Percentiles rank a stretch among this genome's conserved stretches.
These are phyloP conservation scores for Cardiospermum halicacabum DNA, from an alignment of 345 rosid genomes.

Conservation along the genomic window DNA sequence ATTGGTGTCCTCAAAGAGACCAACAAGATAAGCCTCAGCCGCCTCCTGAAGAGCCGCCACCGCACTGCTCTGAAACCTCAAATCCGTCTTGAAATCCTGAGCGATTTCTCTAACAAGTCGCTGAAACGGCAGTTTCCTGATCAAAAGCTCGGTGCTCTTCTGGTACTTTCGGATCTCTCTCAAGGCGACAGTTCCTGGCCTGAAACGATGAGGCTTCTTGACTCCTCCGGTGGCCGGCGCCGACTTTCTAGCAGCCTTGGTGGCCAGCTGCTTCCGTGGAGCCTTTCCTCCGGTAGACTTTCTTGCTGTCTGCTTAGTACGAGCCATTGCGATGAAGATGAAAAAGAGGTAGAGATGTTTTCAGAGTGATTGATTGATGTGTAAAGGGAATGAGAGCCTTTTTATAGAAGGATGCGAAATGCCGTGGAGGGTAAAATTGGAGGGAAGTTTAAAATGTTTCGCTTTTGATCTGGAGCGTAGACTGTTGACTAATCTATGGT, in stretches of 20 bases:
- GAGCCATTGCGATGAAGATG: conserved; percentile 31
- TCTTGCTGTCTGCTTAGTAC: conserved; percentile 58
- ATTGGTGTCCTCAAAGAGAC: too few species aligned
- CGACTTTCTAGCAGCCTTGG: conserved; percentile 57
- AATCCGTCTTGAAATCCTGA: conserved; percentile 56
- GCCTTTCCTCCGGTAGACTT: conserved; percentile 66
- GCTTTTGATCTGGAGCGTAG: neutral
- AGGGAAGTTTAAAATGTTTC: neutral
- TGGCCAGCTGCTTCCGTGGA: conserved; percentile 57
- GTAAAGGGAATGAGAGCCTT: neutral
- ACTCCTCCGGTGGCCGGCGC: conserved; percentile 68
- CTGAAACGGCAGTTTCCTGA: conserved; percentile 50
- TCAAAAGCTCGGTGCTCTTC: conserved; percentile 53
- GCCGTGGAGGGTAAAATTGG: neutral
- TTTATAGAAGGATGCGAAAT: neutral
- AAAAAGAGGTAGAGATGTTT: neutral
- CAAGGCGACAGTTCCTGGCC: conserved; percentile 56
- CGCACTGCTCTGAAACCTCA: conserved; percentile 54
- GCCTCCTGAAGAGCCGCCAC: too few species aligned
- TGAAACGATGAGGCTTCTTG: conserved; percentile 64
- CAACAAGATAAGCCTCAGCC: too few species aligned
- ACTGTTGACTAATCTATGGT: neutral
- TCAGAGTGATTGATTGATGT: neutral
- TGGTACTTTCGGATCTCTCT: conserved; percentile 55
- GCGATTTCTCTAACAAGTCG: conserved; percentile 52